Evolutionary conservation across 2,329 filamentous ascomycete genomes (phyloP).

Genomic region (Calonectria ilicicola): DNA sequence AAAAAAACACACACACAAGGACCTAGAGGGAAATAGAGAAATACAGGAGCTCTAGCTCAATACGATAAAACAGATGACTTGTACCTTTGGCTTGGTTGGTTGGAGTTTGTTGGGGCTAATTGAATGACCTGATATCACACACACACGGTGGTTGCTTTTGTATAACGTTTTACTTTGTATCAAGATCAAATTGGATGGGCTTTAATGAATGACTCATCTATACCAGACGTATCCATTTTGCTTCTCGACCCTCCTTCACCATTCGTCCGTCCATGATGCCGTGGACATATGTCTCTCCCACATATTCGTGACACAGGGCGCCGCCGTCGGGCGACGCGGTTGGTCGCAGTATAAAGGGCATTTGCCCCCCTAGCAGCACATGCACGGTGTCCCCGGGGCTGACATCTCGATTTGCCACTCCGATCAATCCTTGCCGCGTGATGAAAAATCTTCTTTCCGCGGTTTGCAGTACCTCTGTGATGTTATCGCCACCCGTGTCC

Average conservation of each 20-base stretch:
- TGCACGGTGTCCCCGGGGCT: neutral
- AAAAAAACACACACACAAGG: no score
- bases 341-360: neutral
- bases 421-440: neutral
- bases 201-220: neutral
- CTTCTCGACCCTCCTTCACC: neutral
- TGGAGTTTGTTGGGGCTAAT: neutral
- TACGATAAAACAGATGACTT: neutral
- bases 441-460: neutral
- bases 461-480: neutral
- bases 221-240: neutral
- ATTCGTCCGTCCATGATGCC: neutral
- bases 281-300: neutral
- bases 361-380: neutral
- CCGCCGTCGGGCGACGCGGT: neutral
- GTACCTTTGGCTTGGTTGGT: neutral
- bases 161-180: neutral
- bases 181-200: neutral
- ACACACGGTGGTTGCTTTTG: neutral
- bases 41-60: neutral
- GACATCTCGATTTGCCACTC: neutral
- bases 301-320: neutral
- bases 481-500: neutral
- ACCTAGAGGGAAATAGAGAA: neutral
- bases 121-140: neutral